Evolutionary conservation across 768 basidiomycete genomes (phyloP).

Genomic region (Bullera alba): DNA sequence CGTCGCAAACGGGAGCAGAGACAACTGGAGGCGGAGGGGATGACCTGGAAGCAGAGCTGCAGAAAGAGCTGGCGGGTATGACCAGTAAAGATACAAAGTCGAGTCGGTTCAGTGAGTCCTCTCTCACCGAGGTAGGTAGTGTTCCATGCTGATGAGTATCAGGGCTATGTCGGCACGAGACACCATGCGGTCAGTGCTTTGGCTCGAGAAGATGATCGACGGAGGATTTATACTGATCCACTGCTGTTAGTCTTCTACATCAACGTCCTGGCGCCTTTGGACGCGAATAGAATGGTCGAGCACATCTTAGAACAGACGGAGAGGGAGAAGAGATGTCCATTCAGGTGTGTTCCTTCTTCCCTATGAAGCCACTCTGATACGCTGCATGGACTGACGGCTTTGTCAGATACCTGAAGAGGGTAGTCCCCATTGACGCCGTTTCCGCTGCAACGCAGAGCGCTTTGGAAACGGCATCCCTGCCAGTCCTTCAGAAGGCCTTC

Average conservation of each 20-base stretch:
- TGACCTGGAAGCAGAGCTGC: conserved; percentile 30
- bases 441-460: conserved; percentile 16
- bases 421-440: conserved; percentile 25
- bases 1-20: conserved; percentile 7
- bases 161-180: conserved; percentile 31
- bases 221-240: not conserved
- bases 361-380: too few species aligned
- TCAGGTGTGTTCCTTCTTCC: conserved; percentile 14
- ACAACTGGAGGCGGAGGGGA: conserved; percentile 13
- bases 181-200: conserved; percentile 25
- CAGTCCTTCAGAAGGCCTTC: conserved; percentile 14
- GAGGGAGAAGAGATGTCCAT: conserved; percentile 18
- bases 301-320: conserved; percentile 31
- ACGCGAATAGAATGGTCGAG: conserved; percentile 18
- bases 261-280: conserved; percentile 28
- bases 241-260: conserved; percentile 25
- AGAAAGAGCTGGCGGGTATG: conserved; percentile 28
- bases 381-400: not conserved
- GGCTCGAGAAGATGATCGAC: not conserved
- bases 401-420: conserved; percentile 18
- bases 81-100: conserved; percentile 23
- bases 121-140: too few species aligned
- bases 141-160: not conserved
- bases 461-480: conserved; percentile 8
- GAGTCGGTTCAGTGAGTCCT: conserved; percentile 21